These are phyloP conservation scores for Penicillium herquei DNA, from an alignment of 495 filamentous ascomycete species.

Conservation along the genomic window DNA sequence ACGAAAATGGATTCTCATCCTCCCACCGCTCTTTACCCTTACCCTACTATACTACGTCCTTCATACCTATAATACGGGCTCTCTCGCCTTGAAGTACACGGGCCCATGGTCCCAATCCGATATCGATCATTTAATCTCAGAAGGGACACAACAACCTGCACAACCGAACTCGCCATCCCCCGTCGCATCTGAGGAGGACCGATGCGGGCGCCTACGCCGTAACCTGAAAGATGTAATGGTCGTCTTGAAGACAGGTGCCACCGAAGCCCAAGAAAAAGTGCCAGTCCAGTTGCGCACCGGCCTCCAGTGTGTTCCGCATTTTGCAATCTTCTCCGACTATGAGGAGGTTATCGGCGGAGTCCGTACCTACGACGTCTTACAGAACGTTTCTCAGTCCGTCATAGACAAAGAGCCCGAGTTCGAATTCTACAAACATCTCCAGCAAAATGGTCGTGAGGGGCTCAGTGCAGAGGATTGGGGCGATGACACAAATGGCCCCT, in stretches of 20 bases:
- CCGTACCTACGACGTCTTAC: slow-evolving; percentile 40
- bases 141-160: slow-evolving; percentile 2
- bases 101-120: slow-evolving; percentile 10
- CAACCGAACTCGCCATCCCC: not conserved
- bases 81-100: slow-evolving; percentile 1
- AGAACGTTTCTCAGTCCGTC: slow-evolving; percentile 31
- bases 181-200: slow-evolving; percentile 8
- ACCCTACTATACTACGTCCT: slow-evolving; percentile 19
- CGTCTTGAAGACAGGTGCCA: slow-evolving; percentile 44
- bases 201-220: slow-evolving; percentile 17
- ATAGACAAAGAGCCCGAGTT: slow-evolving; percentile 43
- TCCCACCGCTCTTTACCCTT: slow-evolving; percentile 25
- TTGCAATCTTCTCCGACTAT: slow-evolving; percentile 48
- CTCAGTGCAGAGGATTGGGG: slow-evolving; percentile 28
- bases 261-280: slow-evolving; percentile 36
- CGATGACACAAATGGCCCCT: slow-evolving; percentile 34
- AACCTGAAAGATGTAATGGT: slow-evolving; percentile 40
- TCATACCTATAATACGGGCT: slow-evolving; percentile 6
- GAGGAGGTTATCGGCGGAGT: slow-evolving; percentile 42
- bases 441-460: slow-evolving; percentile 35
- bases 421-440: slow-evolving; percentile 38
- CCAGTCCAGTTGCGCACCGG: slow-evolving; percentile 42
- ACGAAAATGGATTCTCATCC: slow-evolving; percentile 30
- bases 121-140: slow-evolving; percentile 9
- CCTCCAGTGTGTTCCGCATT: slow-evolving; percentile 40